Evolutionary conservation across 1,284 basidiomycete genomes (phyloP), one percentile per base, ranked within the genome.

Genomic region (Cryptococcus sp.): DNA sequence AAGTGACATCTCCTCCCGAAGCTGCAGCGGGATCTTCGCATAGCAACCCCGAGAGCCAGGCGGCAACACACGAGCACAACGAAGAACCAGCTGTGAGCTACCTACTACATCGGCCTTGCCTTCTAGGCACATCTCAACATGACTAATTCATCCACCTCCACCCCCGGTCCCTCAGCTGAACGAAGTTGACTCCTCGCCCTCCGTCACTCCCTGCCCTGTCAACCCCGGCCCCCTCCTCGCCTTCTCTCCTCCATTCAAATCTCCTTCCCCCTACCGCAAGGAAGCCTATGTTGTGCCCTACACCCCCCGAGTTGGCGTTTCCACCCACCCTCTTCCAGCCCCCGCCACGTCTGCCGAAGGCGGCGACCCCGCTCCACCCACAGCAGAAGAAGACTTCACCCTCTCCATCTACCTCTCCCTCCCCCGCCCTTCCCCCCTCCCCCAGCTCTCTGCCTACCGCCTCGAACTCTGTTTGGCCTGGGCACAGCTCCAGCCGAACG

Each of bases 401-500:
- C 46, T 54, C 7, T 46, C 48, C 12, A 15, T 60, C 12, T 56
- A 56, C 39, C 51, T 52, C 11, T 43, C 23, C 6, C 40, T 59
- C 6, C 40, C 50, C 5, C 49, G 40, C 20, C 38, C 46, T 7
- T 21, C 52, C 11, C 49, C 57, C 11, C 28, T 60, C 4, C 58
- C 58, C 8, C 58, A 56, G 16, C 50, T 53, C 21, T 48, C 40
- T 5, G 9, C 44, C 23, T 52, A 59, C 42, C 51, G 59, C 20
- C 7, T 57, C 12, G 59, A 60, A 33, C 40, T 60, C 11, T 33
- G 28, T 13, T 36, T 57, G 0, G 54, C 50, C 2, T 60, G 59
- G 59, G 39, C 33, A 2, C 35, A 53, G 13, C 46, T 48, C 16
- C 28, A 33, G 28, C 28, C 28, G 5, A 4, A 33, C 28, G 18